Conservation (phyloP, 306 rosid genomes). For the Dalbergia cultrata region DNA sequence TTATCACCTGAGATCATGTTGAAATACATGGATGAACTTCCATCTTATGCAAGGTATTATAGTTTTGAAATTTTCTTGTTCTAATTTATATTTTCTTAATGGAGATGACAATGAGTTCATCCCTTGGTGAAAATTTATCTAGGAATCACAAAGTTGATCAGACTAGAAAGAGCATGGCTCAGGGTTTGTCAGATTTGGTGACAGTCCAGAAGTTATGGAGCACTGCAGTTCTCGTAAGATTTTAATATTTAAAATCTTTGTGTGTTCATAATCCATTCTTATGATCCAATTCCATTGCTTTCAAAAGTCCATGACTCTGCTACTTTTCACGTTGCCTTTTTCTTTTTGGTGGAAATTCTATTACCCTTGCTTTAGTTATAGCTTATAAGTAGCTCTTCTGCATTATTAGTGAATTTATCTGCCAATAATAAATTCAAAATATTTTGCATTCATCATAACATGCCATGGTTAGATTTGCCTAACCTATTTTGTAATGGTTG, state of each 20-base stretch:
- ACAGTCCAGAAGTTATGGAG: slow-evolving; percentile 75
- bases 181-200: slow-evolving; percentile 65
- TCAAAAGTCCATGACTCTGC: not conserved
- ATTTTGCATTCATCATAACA: not conserved
- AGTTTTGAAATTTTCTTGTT: slow-evolving; percentile 9
- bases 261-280: slow-evolving; percentile 33
- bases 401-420: slow-evolving; percentile 14
- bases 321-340: slow-evolving; percentile 27
- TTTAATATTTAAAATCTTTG: slow-evolving; percentile 29
- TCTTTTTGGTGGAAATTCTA: slow-evolving; percentile 6
- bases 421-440: slow-evolving; percentile 12
- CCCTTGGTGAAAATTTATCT: slow-evolving; percentile 41
- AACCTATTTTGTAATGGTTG: slow-evolving; percentile 29
- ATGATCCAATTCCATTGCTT: slow-evolving; percentile 35
- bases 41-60: slow-evolving; percentile 60
- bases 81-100: slow-evolving; percentile 32
- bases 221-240: slow-evolving; percentile 70
- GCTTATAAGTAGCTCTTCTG: slow-evolving; percentile 10
- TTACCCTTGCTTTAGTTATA: not conserved
- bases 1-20: slow-evolving; percentile 47
- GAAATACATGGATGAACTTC: slow-evolving; percentile 65
- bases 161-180: slow-evolving; percentile 57
- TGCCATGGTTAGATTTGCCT: slow-evolving; percentile 14
- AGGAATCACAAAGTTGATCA: slow-evolving; percentile 72
- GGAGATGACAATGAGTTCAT: slow-evolving; percentile 34